Percentiles rank a stretch among this genome's conserved stretches.
These are phyloP conservation scores for Scutellaria minor DNA, from an alignment of 257 asterid genomes.

Conservation along the genomic window DNA sequence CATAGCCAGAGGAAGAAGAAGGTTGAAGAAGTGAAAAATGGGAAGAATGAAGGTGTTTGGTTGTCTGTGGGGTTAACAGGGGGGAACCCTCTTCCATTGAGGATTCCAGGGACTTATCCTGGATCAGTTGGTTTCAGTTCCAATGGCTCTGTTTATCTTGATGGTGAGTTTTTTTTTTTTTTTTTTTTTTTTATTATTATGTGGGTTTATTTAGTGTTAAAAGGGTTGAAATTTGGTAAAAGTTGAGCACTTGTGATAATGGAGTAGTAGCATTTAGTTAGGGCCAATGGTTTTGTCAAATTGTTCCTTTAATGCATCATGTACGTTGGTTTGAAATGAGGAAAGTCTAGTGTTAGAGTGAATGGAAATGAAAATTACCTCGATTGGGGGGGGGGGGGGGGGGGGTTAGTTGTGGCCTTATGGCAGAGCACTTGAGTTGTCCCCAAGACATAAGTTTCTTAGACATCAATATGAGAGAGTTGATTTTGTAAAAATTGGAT, in stretches of 20 bases:
- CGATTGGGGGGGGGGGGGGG: too few relatives aligned
- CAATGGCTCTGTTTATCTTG: slow-evolving; percentile 74
- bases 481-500: neutral
- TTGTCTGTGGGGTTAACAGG: slow-evolving; percentile 64
- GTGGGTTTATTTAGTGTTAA: too few relatives aligned
- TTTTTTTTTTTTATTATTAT: neutral
- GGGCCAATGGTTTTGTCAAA: slow-evolving; percentile 27
- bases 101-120: slow-evolving; percentile 69
- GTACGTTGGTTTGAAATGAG: slow-evolving; percentile 11
- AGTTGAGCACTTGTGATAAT: neutral
- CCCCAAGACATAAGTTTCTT: neutral
- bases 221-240: neutral
- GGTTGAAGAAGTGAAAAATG: slow-evolving; percentile 47
- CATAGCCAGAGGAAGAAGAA: slow-evolving; percentile 44
- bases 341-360: slow-evolving; percentile 10
- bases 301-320: neutral
- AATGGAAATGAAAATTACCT: neutral
- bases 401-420: neutral
- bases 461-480: slow-evolving; percentile 3
- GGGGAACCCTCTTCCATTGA: slow-evolving; percentile 54
- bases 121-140: slow-evolving; percentile 85
- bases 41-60: slow-evolving; percentile 37
- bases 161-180: slow-evolving; percentile 53
- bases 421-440: neutral
- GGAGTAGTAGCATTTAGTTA: neutral